Evolutionary conservation across 176 grass and related monocot genomes (phyloP).

Genomic region (Oryza glaberrima): DNA sequence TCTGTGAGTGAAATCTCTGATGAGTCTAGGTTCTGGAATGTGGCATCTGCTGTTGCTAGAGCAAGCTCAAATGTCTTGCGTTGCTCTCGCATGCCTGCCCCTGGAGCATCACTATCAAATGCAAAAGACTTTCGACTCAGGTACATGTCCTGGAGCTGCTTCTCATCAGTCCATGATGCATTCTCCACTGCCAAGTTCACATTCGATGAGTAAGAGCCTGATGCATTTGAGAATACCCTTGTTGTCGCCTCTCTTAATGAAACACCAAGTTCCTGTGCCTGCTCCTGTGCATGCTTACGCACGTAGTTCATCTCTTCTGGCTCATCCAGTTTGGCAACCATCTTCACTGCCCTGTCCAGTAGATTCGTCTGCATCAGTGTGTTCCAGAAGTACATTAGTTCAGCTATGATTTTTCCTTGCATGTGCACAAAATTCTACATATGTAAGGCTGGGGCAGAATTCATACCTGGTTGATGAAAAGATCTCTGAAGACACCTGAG

Average conservation of each 20-base stretch:
- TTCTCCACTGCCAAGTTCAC: slow-evolving; percentile 98
- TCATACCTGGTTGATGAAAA: slow-evolving; percentile 98
- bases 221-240: slow-evolving; percentile 96
- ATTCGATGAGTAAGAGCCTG: slow-evolving; percentile 95
- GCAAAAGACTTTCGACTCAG: slow-evolving; percentile 94
- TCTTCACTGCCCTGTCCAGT: slow-evolving; percentile 88
- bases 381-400: slow-evolving; percentile 28
- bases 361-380: slow-evolving; percentile 85
- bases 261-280: slow-evolving; percentile 83
- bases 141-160: slow-evolving; percentile 99
- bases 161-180: slow-evolving; percentile 94
- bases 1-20: slow-evolving; percentile 99
- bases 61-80: slow-evolving; percentile 89
- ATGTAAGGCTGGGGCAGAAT: background rate
- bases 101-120: slow-evolving; percentile 87
- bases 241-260: slow-evolving; percentile 81
- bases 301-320: slow-evolving; percentile 90
- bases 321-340: slow-evolving; percentile 92
- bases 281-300: slow-evolving; percentile 91
- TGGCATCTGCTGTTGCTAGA: slow-evolving; percentile 87
- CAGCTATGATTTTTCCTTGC: slow-evolving; percentile 7
- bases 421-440: slow-evolving; percentile 14
- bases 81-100: slow-evolving; percentile 88
- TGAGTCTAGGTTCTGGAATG: slow-evolving; percentile 98
- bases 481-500: slow-evolving; percentile 97